A percentile compares a stretch with the other conserved stretches of the same genome.
These are phyloP conservation scores for Metarhizium album DNA, from an alignment of 2,329 filamentous ascomycete genomes.

Conservation along the genomic window DNA sequence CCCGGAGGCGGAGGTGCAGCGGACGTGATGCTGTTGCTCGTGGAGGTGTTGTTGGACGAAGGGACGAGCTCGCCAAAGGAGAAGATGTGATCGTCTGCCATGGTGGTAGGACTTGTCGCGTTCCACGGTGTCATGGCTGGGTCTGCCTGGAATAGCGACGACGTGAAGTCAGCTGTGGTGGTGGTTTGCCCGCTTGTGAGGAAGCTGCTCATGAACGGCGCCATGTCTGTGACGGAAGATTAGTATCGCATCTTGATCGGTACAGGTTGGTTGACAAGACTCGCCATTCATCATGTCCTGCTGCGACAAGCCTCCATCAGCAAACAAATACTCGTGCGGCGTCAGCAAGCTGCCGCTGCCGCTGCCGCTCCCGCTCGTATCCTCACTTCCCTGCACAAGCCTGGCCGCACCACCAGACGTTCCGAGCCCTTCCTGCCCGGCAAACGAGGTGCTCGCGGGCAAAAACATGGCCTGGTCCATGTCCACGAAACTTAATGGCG, in stretches of 20 bases:
- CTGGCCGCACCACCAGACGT: background rate
- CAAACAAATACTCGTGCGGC: slow-evolving; percentile 29
- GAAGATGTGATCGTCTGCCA: slow-evolving; percentile 21
- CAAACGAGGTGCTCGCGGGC: slow-evolving; percentile 22
- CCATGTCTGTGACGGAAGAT: slow-evolving; percentile 15
- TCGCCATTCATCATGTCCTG: slow-evolving; percentile 22
- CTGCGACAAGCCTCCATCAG: slow-evolving; percentile 14
- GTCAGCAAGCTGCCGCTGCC: slow-evolving; percentile 22
- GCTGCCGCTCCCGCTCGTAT: slow-evolving; percentile 15
- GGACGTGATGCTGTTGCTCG: slow-evolving; percentile 9
- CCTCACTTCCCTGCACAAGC: slow-evolving; percentile 12
- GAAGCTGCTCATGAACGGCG: slow-evolving; percentile 21
- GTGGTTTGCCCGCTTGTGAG: background rate
- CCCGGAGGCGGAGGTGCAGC: slow-evolving; percentile 4
- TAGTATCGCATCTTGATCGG: background rate
- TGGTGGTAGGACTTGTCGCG: slow-evolving; percentile 21
- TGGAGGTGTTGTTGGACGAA: slow-evolving; percentile 16
- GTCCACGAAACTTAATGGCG: slow-evolving; percentile 30
- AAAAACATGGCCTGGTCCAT: slow-evolving; percentile 26
- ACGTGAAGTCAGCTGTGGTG: slow-evolving; percentile 20
- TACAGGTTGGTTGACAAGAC: slow-evolving; percentile 7
- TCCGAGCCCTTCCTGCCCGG: slow-evolving; percentile 10
- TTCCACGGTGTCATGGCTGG: slow-evolving; percentile 31
- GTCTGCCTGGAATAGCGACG: slow-evolving; percentile 25
- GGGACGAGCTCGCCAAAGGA: slow-evolving; percentile 29